Percentiles rank a stretch among this genome's conserved stretches.
Evolutionary conservation across 2,329 filamentous ascomycete species (phyloP).

Genomic region (Calonectria hongkongensis): DNA sequence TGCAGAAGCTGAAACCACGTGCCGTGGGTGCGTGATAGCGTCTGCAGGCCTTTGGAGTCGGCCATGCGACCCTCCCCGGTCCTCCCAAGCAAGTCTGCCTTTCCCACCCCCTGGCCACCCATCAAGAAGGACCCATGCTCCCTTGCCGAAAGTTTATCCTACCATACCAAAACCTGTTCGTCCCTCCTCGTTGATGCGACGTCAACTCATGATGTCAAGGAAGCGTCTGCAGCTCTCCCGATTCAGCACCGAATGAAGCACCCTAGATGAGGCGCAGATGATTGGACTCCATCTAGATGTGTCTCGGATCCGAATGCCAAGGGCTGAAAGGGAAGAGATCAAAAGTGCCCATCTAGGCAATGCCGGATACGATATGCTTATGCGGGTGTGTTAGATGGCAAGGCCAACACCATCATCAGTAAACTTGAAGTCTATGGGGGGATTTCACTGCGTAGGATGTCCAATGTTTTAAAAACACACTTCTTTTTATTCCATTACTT

Average conservation of each 20-base stretch:
- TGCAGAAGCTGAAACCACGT: slow-evolving; percentile 13
- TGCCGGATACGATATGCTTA: background rate
- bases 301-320: background rate
- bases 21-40: background rate
- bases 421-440: background rate
- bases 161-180: slow-evolving; percentile 15
- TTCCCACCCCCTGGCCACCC: background rate
- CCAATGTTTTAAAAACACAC: background rate
- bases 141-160: slow-evolving; percentile 27
- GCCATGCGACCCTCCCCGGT: background rate
- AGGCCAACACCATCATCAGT: background rate
- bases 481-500: slow-evolving; percentile 20
- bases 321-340: background rate
- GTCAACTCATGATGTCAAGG: slow-evolving; percentile 15
- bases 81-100: background rate
- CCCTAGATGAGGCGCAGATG: slow-evolving; percentile 8
- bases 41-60: background rate
- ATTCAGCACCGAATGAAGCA: background rate
- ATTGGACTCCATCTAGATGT: background rate
- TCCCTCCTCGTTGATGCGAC: slow-evolving; percentile 11
- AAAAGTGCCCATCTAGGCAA: background rate
- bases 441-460: background rate
- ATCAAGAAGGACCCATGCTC: background rate
- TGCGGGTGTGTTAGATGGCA: too few relatives aligned
- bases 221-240: slow-evolving; percentile 10